Base-by-base conservation (phyloP, 1,284 basidiomycete species). In the Chondrostereum purpureum region DNA sequence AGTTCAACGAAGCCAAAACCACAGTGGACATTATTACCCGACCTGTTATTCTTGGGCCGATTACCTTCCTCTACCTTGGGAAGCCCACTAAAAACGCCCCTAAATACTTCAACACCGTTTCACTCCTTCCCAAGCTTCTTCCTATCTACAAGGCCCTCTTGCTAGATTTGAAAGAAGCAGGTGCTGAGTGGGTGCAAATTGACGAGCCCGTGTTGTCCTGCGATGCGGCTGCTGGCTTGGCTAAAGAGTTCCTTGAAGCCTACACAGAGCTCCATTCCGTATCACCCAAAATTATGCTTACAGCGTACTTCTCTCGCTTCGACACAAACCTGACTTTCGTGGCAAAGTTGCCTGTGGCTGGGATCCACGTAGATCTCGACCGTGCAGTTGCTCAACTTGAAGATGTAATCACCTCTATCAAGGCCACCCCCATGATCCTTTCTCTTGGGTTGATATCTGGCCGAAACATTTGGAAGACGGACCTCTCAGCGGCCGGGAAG, bases 401-500 rank as follows among this genome's bases (percentile, higher is more conserved):
- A 49, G 74, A 78, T 41, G 90, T 93, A 52, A 55, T 97, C 51
- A 76, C 77, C 44, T 92, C 92, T 50, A 66, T 98, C 66, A 94
- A 92, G 77, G 62, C 76, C 51, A 92, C 89, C 55, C 72, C 73
- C 64, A 80, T 94, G 55, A 66, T 84, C 52, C 78, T 99, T 48
- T 99, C 96, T 48, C 86, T 99, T 54, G 96, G 96, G 73, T 68
- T 99, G 53, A 90, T 99, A 54, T 99, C 96, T 36, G 96, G 96
- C 52, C 92, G 96, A 64, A 99, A 99, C 78, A 92, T 99, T 73
- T 99, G 96, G 96, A 99, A 99, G 83, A 90, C 85, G 53, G 95
- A 99, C 73, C 85, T 99, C 60, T 73, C 77, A 56, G 84, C 81
- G 43, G 87, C 91, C 49, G 78, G 95, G 70, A 83, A 86, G 62